Percentiles rank a stretch among this genome's conserved stretches.
These are phyloP conservation scores for Eutrema salsugineum DNA, from an alignment of 441 rosid genomes.

Conservation along the genomic window DNA sequence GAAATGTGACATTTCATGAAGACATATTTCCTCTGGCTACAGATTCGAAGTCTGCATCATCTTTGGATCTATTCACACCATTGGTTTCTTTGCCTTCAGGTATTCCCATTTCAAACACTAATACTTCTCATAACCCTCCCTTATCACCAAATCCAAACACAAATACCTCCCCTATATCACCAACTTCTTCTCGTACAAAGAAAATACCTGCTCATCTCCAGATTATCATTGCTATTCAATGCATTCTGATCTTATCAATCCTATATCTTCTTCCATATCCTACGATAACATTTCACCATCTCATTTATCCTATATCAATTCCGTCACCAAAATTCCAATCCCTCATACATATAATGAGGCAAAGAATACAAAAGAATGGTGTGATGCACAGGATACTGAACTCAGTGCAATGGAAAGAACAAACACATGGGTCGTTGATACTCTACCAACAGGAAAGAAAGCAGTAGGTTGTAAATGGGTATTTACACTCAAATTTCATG, in stretches of 20 bases:
- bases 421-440: not conserved
- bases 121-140: not conserved
- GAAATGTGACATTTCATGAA: too few relatives aligned
- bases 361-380: not conserved
- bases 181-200: not conserved
- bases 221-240: not conserved
- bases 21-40: too few relatives aligned
- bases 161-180: too few relatives aligned
- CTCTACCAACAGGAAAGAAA: not conserved
- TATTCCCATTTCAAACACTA: too few relatives aligned
- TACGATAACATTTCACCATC: not conserved
- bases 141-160: too few relatives aligned
- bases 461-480: not conserved
- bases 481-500: not conserved
- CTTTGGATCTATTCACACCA: too few relatives aligned
- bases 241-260: not conserved
- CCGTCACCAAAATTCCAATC: not conserved
- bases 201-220: not conserved
- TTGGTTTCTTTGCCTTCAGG: not conserved
- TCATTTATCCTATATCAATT: not conserved
- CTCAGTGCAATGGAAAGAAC: not conserved
- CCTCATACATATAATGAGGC: not conserved
- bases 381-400: not conserved
- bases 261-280: not conserved
- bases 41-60: rapidly evolving